These are phyloP conservation scores for Quercus cerris DNA, from an alignment of 306 rosid species.

Conservation along the genomic window DNA sequence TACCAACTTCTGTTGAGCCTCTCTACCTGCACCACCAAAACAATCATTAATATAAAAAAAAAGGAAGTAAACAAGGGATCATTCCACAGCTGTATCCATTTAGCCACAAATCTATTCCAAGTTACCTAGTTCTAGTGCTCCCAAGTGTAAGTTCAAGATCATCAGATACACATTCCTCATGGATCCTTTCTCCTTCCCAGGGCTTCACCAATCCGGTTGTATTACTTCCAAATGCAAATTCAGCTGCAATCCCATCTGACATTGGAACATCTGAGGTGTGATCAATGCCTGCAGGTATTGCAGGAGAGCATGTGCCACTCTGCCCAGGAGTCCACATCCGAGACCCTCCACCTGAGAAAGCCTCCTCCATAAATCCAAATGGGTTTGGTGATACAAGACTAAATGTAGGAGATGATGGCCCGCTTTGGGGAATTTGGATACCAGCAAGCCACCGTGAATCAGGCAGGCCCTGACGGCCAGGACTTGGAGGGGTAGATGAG, in stretches of 20 bases:
- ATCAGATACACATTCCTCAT: constrained; percentile 59
- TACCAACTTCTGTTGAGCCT: constrained; percentile 5
- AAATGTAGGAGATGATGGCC: constrained; percentile 60
- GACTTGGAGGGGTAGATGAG: constrained; percentile 62
- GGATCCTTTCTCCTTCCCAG: constrained; percentile 67
- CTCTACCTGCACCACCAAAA: constrained; percentile 26
- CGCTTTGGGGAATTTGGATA: constrained; percentile 50
- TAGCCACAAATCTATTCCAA: neutral
- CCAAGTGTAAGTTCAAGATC: constrained; percentile 70
- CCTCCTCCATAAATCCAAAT: constrained; percentile 43
- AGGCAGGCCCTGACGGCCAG: constrained; percentile 44
- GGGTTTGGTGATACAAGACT: constrained; percentile 53
- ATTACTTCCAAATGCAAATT: constrained; percentile 56
- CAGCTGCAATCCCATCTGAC: constrained; percentile 55
- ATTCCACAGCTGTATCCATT: neutral
- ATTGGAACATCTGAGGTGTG: constrained; percentile 47
- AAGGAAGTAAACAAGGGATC: neutral
- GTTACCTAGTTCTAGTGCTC: constrained; percentile 43
- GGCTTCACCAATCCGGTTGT: constrained; percentile 52
- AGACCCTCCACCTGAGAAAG: constrained; percentile 40
- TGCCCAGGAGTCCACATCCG: constrained; percentile 63
- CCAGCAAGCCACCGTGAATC: constrained; percentile 55
- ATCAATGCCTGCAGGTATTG: constrained; percentile 37
- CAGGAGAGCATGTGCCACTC: constrained; percentile 64
- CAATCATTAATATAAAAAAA: constrained; percentile 6